Base-by-base conservation (phyloP, 192 early-diverging fungal genomes). In the Cetraspora pellucida region DNA sequence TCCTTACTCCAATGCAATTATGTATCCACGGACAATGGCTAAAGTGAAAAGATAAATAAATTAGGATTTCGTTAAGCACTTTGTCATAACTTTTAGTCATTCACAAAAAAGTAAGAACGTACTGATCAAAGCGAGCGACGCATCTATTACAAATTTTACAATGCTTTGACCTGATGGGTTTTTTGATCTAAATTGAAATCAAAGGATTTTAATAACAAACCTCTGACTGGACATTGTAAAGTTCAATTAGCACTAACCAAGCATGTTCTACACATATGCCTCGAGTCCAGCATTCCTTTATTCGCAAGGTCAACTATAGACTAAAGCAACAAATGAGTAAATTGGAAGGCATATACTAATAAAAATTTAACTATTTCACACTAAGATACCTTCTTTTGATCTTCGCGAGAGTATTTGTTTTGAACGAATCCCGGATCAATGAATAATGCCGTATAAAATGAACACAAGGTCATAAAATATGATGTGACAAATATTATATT, bases 1-100 rank as follows among this genome's bases (percentile, higher is more conserved):
- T 99, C 66, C 84, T 82, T 17, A 90, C 85, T 1, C 97, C 97
- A 77, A 97, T 92, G 80, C 95, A 97, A 85, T 97, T 99, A 84
- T 89, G 92, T 37, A 95, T 97, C 96, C 96, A 99, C 21, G 96
- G 97, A 72, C 97, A 98, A 77, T 98, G 96, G 77, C 89, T 91
- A 79, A 11, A 46, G 28, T 13, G 10, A 27, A 44, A 37, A 65
- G 31, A 65, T 17, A 44, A 3, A 65, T n/a, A n/a, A 37, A 1
- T 2, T 10, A 23, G 23, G 16, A 63, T 17, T 23, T 10, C 14
- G 9, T 65, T 10, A 37, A 65, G 10, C 9, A 10, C 11, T 37
- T 31, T 19, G 10, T 43, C 10, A 28, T 37, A 4, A 64, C 1
- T 17, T 31, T 19, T 4, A 65, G 43, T 44, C 13, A 19, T 54